These are phyloP conservation scores for Tylopilus plumbeoviolaceoides DNA, from an alignment of 768 basidiomycete species.

Conservation along the genomic window DNA sequence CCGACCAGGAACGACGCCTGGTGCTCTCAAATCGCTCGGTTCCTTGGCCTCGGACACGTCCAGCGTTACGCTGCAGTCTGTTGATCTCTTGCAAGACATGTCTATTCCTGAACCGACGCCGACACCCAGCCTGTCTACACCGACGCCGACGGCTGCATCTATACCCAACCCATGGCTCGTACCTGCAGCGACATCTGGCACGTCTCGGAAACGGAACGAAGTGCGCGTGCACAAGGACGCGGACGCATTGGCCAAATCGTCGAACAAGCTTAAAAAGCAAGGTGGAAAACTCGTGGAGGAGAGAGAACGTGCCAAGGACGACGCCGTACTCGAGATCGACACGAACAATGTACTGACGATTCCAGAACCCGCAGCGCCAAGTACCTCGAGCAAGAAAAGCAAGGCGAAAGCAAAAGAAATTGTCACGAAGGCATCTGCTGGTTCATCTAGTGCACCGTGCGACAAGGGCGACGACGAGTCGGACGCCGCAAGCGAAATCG, in stretches of 20 bases:
- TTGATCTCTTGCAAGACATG: constrained; percentile 41
- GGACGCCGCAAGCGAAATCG: constrained; percentile 62
- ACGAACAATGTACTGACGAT: constrained; percentile 14
- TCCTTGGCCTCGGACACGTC: constrained; percentile 54
- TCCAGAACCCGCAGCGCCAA: constrained; percentile 8
- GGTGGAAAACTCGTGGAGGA: constrained; percentile 53
- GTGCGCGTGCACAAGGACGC: constrained; percentile 68
- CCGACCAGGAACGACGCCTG: constrained; percentile 43
- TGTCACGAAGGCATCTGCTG: constrained; percentile 5
- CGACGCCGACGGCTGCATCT: background rate
- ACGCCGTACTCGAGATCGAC: constrained; percentile 77
- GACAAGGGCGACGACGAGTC: constrained; percentile 38
- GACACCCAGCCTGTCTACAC: constrained; percentile 13
- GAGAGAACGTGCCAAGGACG: constrained; percentile 59
- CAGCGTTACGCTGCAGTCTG: constrained; percentile 64
- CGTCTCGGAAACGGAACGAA: constrained; percentile 69
- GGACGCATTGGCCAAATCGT: constrained; percentile 56
- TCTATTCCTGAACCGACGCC: constrained; percentile 6
- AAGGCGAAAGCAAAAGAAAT: constrained; percentile 16
- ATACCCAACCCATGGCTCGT: constrained; percentile 81
- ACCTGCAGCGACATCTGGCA: constrained; percentile 38
- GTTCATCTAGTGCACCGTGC: background rate
- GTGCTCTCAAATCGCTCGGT: constrained; percentile 20
- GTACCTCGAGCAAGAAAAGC: constrained; percentile 5
- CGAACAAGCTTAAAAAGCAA: constrained; percentile 70